Evolutionary conservation across 176 grass and related monocot species (phyloP).

Genomic region (Carex scoparia): DNA sequence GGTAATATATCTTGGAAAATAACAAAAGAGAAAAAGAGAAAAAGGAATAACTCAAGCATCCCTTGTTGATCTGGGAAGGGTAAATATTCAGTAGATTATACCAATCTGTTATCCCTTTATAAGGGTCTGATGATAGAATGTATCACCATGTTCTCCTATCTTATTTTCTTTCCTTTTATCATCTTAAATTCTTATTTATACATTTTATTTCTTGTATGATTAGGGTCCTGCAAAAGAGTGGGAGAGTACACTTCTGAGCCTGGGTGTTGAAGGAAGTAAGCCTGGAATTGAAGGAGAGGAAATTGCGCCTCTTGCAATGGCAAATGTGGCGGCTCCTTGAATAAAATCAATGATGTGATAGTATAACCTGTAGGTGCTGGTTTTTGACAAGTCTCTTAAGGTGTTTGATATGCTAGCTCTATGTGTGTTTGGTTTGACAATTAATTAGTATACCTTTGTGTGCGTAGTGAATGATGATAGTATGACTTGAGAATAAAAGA

Average conservation of each 20-base stretch:
- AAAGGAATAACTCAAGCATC: not conserved
- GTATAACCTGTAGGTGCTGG: not conserved
- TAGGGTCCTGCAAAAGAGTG: constrained; percentile 81
- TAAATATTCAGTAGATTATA: not conserved
- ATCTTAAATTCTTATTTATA: not conserved
- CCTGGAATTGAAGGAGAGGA: constrained; percentile 63
- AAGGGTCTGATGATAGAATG: not conserved
- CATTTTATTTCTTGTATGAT: not conserved
- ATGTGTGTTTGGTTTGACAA: not conserved
- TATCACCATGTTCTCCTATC: not conserved
- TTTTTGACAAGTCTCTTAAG: not conserved
- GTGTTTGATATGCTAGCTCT: constrained; percentile 1
- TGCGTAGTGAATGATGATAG: not conserved
- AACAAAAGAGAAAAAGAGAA: not conserved
- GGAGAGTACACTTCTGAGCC: constrained; percentile 53
- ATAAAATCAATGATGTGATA: not conserved
- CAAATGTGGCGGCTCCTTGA: constrained; percentile 84
- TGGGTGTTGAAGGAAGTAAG: constrained; percentile 50
- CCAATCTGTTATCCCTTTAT: not conserved
- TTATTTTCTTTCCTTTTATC: not conserved
- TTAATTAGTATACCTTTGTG: not conserved
- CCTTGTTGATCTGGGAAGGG: not conserved
- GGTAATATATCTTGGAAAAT: constrained; percentile 33
- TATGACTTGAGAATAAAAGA: not conserved
- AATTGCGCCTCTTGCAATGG: constrained; percentile 68